phyloP scores from a whole-genome alignment of 106 monocot genomes.

The Dendrobium officinale region DNA sequence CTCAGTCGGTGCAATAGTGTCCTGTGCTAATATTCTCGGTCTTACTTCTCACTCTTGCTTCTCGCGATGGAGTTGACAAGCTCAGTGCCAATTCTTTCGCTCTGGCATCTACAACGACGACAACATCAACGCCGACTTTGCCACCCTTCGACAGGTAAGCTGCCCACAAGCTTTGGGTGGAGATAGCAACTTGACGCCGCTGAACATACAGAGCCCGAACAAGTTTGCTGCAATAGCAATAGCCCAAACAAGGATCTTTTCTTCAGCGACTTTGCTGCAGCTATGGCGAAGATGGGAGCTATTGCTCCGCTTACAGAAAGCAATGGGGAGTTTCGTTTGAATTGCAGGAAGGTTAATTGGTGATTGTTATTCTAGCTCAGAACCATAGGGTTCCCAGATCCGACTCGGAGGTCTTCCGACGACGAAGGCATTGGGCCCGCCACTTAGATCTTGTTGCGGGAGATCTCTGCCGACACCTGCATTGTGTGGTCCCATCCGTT shows the following conservation, averaged over 20 bases:
- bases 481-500: no score
- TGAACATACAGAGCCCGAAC: slow-evolving; percentile 22
- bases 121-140: slow-evolving; percentile 15
- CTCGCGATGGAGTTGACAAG: slow-evolving; percentile 34
- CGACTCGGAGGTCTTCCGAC: no score
- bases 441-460: no score
- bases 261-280: slow-evolving; percentile 38
- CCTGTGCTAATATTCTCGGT: slow-evolving; percentile 29
- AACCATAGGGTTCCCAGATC: no score
- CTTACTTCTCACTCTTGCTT: slow-evolving; percentile 12
- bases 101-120: slow-evolving; percentile 28
- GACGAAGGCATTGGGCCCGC: no score
- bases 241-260: slow-evolving; percentile 22
- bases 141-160: slow-evolving; percentile 18
- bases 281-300: slow-evolving; percentile 57
- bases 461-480: no score
- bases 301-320: slow-evolving; percentile 45
- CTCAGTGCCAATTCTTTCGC: slow-evolving; percentile 18
- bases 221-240: slow-evolving; percentile 35
- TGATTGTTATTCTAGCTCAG: neutral
- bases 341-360: slow-evolving; percentile 50
- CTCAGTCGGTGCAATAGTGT: slow-evolving; percentile 7
- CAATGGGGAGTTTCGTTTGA: slow-evolving; percentile 47
- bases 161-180: slow-evolving; percentile 25
- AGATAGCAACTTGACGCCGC: slow-evolving; percentile 42